These are phyloP conservation scores for Trichoderma asperellum DNA, from an alignment of 2,329 filamentous ascomycete species.

Conservation along the genomic window DNA sequence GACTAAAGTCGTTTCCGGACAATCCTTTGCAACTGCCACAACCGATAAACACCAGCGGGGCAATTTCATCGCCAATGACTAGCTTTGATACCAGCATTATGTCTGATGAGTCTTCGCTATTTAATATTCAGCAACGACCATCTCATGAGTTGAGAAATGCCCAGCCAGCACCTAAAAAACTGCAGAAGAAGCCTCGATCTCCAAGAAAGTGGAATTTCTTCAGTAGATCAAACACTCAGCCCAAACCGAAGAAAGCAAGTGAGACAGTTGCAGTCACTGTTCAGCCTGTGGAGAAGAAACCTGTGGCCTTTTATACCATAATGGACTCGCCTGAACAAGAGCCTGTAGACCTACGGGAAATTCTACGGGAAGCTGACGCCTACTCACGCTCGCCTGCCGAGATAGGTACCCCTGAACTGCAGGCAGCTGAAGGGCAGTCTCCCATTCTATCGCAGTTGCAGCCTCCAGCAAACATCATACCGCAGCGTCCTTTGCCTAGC, in stretches of 20 bases:
- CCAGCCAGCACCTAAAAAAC: conserved; percentile 52
- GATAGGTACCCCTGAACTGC: not conserved
- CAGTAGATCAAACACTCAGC: conserved; percentile 55
- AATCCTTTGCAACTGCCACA: conserved; percentile 54
- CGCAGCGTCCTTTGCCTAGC: not conserved
- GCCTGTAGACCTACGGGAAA: conserved; percentile 46
- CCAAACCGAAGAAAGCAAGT: conserved; percentile 42
- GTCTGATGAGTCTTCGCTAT: conserved; percentile 57
- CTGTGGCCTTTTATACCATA: conserved; percentile 64
- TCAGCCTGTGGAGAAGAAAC: conserved; percentile 54
- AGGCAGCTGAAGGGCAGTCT: not conserved
- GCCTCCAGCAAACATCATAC: not conserved
- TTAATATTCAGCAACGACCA: conserved; percentile 46
- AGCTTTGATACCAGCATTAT: conserved; percentile 62
- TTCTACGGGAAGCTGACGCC: conserved; percentile 55
- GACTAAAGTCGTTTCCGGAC: conserved; percentile 51
- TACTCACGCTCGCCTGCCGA: conserved; percentile 36
- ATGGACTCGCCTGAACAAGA: conserved; percentile 62
- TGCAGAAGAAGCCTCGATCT: conserved; percentile 58
- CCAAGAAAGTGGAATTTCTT: conserved; percentile 69
- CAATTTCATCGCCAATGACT: conserved; percentile 54
- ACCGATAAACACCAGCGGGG: conserved; percentile 54
- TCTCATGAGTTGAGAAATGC: conserved; percentile 39
- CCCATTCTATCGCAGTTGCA: not conserved
- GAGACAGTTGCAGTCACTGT: conserved; percentile 52